phyloP scores from a whole-genome alignment of 257 asterid genomes.

The Striga asiatica region DNA sequence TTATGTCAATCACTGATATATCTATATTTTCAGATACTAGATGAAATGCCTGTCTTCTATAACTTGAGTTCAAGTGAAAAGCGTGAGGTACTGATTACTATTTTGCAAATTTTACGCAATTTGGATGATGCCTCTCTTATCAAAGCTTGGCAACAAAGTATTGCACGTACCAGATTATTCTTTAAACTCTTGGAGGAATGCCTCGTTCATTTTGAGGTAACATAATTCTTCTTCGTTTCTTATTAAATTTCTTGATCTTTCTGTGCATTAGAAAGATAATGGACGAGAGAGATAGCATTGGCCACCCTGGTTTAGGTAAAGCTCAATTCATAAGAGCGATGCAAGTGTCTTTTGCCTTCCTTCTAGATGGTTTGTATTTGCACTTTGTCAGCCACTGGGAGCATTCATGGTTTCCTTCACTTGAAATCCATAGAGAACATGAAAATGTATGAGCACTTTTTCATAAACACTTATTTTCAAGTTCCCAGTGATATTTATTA shows the following conservation, averaged over 20 bases:
- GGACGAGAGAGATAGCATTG: constrained; percentile 7
- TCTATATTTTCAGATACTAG: constrained; percentile 60
- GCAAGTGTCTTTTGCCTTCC: not conserved
- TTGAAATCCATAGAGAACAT: no score
- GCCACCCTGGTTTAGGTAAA: not conserved
- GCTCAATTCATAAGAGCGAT: not conserved
- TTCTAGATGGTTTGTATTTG: not conserved
- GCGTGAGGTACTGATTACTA: constrained; percentile 72
- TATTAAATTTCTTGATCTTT: constrained; percentile 2
- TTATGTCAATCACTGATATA: constrained; percentile 13
- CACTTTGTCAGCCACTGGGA: not conserved
- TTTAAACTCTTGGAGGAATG: constrained; percentile 96
- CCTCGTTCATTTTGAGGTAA: constrained; percentile 89
- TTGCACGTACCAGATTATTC: constrained; percentile 96
- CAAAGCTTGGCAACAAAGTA: constrained; percentile 99
- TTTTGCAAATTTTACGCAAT: constrained; percentile 85
- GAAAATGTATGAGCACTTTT: no score
- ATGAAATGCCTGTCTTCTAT: constrained; percentile 99
- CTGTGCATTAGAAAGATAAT: not conserved
- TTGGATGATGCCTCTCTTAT: constrained; percentile 91
- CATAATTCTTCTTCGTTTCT: not conserved
- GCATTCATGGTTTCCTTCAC: not conserved
- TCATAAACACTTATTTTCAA: no score
- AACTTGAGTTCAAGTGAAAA: constrained; percentile 83
- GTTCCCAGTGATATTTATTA: no score